Evolutionary conservation across 2,329 filamentous ascomycete genomes (phyloP).

Genomic region (Colletotrichum sublineola): DNA sequence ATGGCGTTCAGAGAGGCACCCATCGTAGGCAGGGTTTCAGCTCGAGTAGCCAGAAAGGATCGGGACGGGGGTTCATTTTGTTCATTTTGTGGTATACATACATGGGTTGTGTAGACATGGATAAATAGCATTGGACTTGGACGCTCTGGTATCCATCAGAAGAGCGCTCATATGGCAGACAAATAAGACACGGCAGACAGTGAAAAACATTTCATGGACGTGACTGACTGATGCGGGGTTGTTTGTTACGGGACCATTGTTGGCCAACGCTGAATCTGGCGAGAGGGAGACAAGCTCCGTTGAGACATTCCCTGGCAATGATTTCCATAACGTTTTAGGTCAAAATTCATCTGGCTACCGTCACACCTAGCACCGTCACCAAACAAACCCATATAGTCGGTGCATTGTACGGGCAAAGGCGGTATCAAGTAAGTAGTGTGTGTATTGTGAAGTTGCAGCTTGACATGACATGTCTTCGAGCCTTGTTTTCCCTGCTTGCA

Average conservation of each 20-base stretch:
- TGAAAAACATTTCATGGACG: background rate
- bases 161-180: background rate
- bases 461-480: background rate
- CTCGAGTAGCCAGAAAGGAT: background rate
- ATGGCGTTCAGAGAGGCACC: slow-evolving; percentile 21
- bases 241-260: background rate
- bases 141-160: slow-evolving; percentile 11
- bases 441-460: background rate
- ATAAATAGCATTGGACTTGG: slow-evolving; percentile 16
- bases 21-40: background rate
- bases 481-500: background rate
- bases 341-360: background rate
- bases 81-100: slow-evolving; percentile 7
- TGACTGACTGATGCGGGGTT: background rate
- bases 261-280: background rate
- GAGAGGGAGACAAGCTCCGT: background rate
- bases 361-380: background rate
- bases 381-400: background rate
- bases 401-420: background rate
- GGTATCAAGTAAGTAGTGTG: background rate
- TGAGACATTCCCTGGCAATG: background rate
- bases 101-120: slow-evolving; percentile 22
- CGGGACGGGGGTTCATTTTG: slow-evolving; percentile 1
- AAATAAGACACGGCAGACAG: background rate
- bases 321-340: background rate